These are phyloP conservation scores for Glycine soja DNA, from an alignment of 306 rosid species.

Conservation along the genomic window DNA sequence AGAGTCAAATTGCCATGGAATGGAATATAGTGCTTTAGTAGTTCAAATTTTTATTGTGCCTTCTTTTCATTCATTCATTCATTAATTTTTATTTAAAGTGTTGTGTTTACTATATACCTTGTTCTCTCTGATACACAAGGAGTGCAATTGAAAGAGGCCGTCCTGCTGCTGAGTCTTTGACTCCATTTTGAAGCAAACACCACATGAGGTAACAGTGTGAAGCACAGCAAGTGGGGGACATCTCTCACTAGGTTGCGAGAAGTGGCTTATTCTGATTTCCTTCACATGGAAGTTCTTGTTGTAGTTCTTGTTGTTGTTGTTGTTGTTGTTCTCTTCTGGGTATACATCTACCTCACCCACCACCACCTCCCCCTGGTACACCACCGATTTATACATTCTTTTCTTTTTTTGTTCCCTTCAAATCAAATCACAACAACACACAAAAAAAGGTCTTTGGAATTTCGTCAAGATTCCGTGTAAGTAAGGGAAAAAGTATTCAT, in stretches of 20 bases:
- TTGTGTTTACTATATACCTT: conserved; percentile 75
- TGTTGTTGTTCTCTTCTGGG: conserved; percentile 65
- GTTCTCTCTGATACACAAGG: conserved; percentile 96
- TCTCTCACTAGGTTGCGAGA: conserved; percentile 96
- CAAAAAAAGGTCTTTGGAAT: conserved; percentile 47
- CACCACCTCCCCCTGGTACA: conserved; percentile 82
- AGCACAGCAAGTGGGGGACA: conserved; percentile 99
- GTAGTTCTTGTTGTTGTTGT: conserved; percentile 59
- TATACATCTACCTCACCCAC: conserved; percentile 92
- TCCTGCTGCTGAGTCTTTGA: conserved; percentile 82
- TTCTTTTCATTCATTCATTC: not conserved
- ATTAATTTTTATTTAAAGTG: conserved; percentile 33
- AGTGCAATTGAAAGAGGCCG: conserved; percentile 89
- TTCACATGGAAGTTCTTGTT: conserved; percentile 53
- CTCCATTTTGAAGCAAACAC: conserved; percentile 99
- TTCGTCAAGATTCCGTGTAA: conserved; percentile 55
- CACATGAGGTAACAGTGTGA: conserved; percentile 79
- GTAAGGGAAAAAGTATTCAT: conserved; percentile 51
- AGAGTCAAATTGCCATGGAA: conserved; percentile 50
- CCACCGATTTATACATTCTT: conserved; percentile 81
- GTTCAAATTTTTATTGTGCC: not conserved
- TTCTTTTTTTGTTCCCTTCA: conserved; percentile 34
- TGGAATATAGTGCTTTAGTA: conserved; percentile 30
- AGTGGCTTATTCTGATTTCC: conserved; percentile 91
- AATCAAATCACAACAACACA: conserved; percentile 43